phyloP scores from a whole-genome alignment of 257 asterid genomes.

The Solanum ossicruentum region DNA sequence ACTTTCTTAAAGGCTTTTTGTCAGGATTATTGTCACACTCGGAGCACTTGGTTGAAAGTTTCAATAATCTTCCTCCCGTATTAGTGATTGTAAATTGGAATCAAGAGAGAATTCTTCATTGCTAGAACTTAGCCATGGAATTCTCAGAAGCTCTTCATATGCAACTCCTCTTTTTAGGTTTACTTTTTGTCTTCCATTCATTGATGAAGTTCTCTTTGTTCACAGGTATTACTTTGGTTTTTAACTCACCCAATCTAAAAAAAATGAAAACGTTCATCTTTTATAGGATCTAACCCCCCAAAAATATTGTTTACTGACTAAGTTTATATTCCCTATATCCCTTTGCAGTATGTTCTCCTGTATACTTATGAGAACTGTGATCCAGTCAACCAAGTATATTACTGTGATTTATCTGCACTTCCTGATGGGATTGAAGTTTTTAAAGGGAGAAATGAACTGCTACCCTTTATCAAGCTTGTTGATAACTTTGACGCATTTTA shows the following conservation, averaged over 20 bases:
- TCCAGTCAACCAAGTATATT: slow-evolving; percentile 81
- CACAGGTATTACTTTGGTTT: not conserved
- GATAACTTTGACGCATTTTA: slow-evolving; percentile 81
- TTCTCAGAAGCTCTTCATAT: not conserved
- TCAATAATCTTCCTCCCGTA: not conserved
- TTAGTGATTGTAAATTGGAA: not conserved
- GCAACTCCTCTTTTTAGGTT: not conserved
- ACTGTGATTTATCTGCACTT: slow-evolving; percentile 62
- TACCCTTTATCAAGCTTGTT: slow-evolving; percentile 88
- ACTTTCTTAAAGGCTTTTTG: not conserved
- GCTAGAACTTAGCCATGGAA: not conserved
- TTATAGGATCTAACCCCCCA: not conserved
- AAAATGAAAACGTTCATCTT: not conserved
- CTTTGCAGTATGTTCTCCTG: slow-evolving; percentile 71
- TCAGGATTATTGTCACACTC: not conserved
- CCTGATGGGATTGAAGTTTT: slow-evolving; percentile 61
- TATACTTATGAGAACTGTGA: slow-evolving; percentile 58
- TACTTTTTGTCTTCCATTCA: not conserved
- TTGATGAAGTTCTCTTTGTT: not conserved
- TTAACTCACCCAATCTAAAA: not conserved
- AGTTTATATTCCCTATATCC: not conserved
- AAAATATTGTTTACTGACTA: not conserved
- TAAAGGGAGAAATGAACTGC: slow-evolving; percentile 44
- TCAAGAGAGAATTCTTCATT: not conserved
- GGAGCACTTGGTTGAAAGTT: not conserved